A percentile compares a stretch with the other conserved stretches of the same genome.
phyloP scores from a whole-genome alignment of 805 yeast genomes.

The Tetrapisispora pingtungensis region DNA sequence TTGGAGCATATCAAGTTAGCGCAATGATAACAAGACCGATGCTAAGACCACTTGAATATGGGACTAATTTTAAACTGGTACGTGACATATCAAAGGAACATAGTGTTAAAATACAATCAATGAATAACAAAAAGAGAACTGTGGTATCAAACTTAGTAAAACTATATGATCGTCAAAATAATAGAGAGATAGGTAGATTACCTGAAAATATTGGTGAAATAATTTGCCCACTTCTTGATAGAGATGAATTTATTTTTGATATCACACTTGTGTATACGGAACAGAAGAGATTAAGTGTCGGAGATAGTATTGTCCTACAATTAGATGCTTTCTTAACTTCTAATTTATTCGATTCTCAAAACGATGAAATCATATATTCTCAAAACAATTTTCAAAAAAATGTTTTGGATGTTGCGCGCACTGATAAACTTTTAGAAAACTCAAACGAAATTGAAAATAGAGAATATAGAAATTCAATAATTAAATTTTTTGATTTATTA shows the following conservation, averaged over 20 bases:
- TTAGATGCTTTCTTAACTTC: conserved; percentile 53
- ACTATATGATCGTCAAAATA: conserved; percentile 19
- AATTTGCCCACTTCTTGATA: conserved; percentile 50
- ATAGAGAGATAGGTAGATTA: conserved; percentile 64
- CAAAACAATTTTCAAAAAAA: conserved; percentile 10
- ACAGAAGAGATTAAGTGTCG: conserved; percentile 46
- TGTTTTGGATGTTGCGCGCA: conserved; percentile 10
- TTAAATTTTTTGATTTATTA: conserved; percentile 45
- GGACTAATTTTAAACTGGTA: conserved; percentile 34
- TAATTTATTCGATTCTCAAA: conserved; percentile 15
- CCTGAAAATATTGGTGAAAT: conserved; percentile 60
- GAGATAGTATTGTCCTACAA: conserved; percentile 65
- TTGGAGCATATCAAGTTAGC: conserved; percentile 50
- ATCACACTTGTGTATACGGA: conserved; percentile 52
- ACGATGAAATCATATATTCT: conserved; percentile 6
- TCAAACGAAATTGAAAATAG: conserved; percentile 42
- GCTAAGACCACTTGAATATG: conserved; percentile 33
- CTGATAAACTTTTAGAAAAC: conserved; percentile 34
- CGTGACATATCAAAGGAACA: conserved; percentile 25
- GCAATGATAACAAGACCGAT: conserved; percentile 71
- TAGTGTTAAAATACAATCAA: conserved; percentile 12
- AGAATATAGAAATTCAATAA: conserved; percentile 45
- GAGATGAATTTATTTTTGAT: conserved; percentile 43
- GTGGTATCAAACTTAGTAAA: conserved; percentile 29
- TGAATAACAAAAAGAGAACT: conserved; percentile 16